Conservation (phyloP, 1,284 basidiomycete species). For the Rhodotorula glutinis region DNA sequence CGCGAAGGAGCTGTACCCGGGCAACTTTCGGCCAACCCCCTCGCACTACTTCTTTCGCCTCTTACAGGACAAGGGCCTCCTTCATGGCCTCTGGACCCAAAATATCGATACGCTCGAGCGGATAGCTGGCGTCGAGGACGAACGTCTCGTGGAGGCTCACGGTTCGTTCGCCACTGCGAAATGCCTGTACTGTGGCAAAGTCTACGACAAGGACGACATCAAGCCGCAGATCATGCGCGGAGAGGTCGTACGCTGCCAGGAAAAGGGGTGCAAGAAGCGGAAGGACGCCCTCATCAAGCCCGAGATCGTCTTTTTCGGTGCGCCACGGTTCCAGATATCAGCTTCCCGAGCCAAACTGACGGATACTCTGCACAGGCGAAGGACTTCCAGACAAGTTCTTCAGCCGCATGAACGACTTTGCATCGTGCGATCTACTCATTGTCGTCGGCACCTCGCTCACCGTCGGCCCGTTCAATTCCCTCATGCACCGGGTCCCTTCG, state of each 20-base stretch:
- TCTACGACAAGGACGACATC: slow-evolving; percentile 67
- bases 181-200: slow-evolving; percentile 67
- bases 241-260: slow-evolving; percentile 41
- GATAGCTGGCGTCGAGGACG: slow-evolving; percentile 69
- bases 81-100: slow-evolving; percentile 52
- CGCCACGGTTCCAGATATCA: background rate
- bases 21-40: slow-evolving; percentile 76
- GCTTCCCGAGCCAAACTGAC: background rate
- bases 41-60: slow-evolving; percentile 88
- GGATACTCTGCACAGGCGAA: slow-evolving; percentile 58
- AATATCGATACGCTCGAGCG: slow-evolving; percentile 80
- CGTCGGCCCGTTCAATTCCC: slow-evolving; percentile 57
- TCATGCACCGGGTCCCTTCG: slow-evolving; percentile 51
- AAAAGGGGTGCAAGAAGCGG: slow-evolving; percentile 31
- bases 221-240: slow-evolving; percentile 59
- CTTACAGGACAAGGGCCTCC: slow-evolving; percentile 61
- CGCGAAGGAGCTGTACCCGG: slow-evolving; percentile 79
- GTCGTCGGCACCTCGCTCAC: slow-evolving; percentile 88
- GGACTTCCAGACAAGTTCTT: slow-evolving; percentile 52
- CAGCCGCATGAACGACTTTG: slow-evolving; percentile 47
- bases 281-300: slow-evolving; percentile 52
- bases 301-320: slow-evolving; percentile 82
- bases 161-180: slow-evolving; percentile 58
- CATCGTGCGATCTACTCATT: slow-evolving; percentile 74
- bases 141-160: slow-evolving; percentile 86